Conservation (phyloP, 169 alveolate species). For the Eimeria tenella region DNA sequence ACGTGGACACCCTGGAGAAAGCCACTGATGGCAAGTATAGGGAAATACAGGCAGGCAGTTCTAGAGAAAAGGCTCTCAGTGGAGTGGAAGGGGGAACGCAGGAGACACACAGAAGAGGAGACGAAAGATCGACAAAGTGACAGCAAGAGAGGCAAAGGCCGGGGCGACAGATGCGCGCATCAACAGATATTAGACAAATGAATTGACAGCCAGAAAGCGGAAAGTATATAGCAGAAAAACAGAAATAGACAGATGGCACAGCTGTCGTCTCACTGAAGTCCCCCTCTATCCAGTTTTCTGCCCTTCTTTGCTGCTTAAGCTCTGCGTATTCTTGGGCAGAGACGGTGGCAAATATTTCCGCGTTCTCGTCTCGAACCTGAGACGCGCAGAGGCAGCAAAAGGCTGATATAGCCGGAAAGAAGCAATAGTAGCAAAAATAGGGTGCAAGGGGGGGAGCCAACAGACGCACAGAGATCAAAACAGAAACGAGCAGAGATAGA, state of each 20-base stretch:
- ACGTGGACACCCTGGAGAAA: no score
- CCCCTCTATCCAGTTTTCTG: conserved; percentile 64
- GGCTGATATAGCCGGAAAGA: background rate
- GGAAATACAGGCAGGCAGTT: no score
- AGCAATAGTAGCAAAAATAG: background rate
- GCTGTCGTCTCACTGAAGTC: conserved; percentile 1
- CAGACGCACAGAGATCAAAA: background rate
- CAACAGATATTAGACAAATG: no score
- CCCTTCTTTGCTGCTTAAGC: conserved; percentile 62
- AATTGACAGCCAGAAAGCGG: background rate
- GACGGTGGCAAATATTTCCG: conserved; percentile 31
- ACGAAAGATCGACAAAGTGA: no score
- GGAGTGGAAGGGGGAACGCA: no score
- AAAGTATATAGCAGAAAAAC: background rate
- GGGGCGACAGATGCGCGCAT: no score
- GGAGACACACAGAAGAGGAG: no score
- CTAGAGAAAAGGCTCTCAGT: no score
- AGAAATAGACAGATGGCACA: background rate
- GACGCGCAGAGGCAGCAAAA: conserved; percentile 7
- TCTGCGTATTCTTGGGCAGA: conserved; percentile 70
- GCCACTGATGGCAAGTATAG: no score
- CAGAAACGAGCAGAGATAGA: background rate
- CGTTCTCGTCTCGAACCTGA: conserved; percentile 69
- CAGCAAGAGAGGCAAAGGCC: no score
- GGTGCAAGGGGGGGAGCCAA: background rate